Evolutionary conservation across 306 rosid species (phyloP), one percentile per base, ranked within the genome.

Genomic region (Rosa rugosa): DNA sequence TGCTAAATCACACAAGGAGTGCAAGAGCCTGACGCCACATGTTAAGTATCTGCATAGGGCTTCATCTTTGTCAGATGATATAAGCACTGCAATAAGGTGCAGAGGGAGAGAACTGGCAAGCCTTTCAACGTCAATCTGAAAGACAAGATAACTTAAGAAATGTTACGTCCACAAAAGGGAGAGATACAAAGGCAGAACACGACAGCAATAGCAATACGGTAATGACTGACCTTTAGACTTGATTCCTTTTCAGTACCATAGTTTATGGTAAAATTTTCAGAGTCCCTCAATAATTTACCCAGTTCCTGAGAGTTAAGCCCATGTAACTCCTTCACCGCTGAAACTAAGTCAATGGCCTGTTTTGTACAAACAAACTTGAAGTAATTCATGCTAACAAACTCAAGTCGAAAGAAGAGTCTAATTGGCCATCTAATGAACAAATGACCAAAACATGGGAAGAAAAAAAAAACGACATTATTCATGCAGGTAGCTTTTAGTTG

Each of bases 1-100:
- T 45, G 99, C 93, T 86, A 94, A 88, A 79, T 94, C 99, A 79
- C 92, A 94, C 80, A 91, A 85, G 86, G 99, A 86, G 80, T 94
- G 92, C 90, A 94, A 86, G 57, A 94, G 92, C 65, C 97, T 93
- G 74, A 90, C 80, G 40, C 97, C 97, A 82, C 90, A 77, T 76
- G 89, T 76, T 80, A 92, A 83, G 87, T 92, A 89, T 81, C 78
- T 92, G 80, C 83, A 86, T 79, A 77, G 31, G 49, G 86, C 83
- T 82, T 89, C 99, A 75, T 88, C 85, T 82, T 82, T 86, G 42
- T 86, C 83, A 73, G 92, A 71, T 68, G 94, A 82, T 67, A 91
- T 84, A 59, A 92, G 83, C 69, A 84, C 82, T 49, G 90, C 82
- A 88, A 79, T 83, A 79, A 94, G 97, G 86, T 94, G 97, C 86